These are phyloP conservation scores for Hericium rajendrae DNA, from an alignment of 768 basidiomycete genomes.

Conservation along the genomic window DNA sequence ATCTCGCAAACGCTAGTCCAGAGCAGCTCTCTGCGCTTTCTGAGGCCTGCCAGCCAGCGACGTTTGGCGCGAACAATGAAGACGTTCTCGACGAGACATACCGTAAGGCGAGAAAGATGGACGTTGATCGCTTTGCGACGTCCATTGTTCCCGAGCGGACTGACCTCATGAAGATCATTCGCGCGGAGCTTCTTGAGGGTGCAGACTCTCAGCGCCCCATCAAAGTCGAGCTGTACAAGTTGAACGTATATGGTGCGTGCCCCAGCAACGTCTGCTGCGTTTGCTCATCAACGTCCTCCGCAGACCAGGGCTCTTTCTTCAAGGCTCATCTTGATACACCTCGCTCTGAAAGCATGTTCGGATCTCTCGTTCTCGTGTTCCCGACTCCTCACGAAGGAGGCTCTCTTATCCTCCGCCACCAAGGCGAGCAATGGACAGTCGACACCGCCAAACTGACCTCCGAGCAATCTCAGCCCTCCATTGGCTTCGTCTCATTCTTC, in stretches of 20 bases:
- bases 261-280: not conserved
- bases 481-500: constrained; percentile 24
- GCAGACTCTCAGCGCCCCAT: not conserved
- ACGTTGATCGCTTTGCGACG: not conserved
- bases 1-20: no score
- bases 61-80: not conserved
- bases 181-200: constrained; percentile 2
- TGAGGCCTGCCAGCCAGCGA: not conserved
- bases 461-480: not conserved
- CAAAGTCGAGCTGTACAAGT: constrained; percentile 1
- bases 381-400: constrained; percentile 14
- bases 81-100: constrained; percentile 1
- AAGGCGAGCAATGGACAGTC: constrained; percentile 10
- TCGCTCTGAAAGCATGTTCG: constrained; percentile 31
- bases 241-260: constrained; percentile 4
- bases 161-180: not conserved
- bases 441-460: not conserved
- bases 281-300: not conserved
- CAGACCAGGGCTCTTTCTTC: constrained; percentile 24
- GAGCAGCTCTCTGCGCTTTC: not conserved
- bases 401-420: constrained; percentile 31
- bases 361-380: constrained; percentile 13
- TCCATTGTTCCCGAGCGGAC: constrained; percentile 1
- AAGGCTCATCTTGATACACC: constrained; percentile 39
- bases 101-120: constrained; percentile 3